A percentile compares a stretch with the other conserved stretches of the same genome.
These are phyloP conservation scores for Pulicaria dysenterica DNA, from an alignment of 129 eudicot species.

Conservation along the genomic window DNA sequence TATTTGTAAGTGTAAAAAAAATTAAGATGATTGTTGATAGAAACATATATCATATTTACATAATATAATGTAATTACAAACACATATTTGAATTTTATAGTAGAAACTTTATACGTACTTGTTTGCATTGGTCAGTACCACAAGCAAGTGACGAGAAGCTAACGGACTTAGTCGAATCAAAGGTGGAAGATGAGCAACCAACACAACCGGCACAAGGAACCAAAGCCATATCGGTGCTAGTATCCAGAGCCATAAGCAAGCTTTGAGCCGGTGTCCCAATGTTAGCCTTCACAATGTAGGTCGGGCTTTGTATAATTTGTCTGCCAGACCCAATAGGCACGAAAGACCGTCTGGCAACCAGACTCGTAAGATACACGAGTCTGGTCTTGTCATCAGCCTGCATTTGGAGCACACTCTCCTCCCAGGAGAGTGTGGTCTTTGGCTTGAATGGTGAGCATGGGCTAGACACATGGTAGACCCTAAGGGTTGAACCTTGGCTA, in stretches of 20 bases:
- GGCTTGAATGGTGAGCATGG: conserved; percentile 88
- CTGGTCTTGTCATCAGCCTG: conserved; percentile 77
- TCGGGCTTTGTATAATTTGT: conserved; percentile 77
- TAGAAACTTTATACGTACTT: conserved; percentile 42
- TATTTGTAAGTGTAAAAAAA: no score
- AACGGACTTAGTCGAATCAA: conserved; percentile 52
- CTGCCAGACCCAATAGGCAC: conserved; percentile 85
- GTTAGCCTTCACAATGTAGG: conserved; percentile 74
- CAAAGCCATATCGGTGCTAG: conserved; percentile 91
- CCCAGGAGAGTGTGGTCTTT: conserved; percentile 63
- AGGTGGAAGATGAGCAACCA: conserved; percentile 69
- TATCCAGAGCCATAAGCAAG: conserved; percentile 83
- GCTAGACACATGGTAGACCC: conserved; percentile 73
- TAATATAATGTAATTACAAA: neutral
- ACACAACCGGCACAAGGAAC: conserved; percentile 77
- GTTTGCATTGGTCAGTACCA: conserved; percentile 63
- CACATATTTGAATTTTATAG: neutral
- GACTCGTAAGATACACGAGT: conserved; percentile 64
- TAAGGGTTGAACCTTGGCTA: conserved; percentile 67
- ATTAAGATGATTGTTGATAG: no score
- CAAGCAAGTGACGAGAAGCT: conserved; percentile 67
- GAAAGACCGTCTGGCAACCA: conserved; percentile 67
- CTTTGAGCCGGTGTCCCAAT: conserved; percentile 91
- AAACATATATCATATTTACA: no score
- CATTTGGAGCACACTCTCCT: conserved; percentile 68